A percentile compares a stretch with the other conserved stretches of the same genome.
Evolutionary conservation across 2,329 filamentous ascomycete genomes (phyloP).

Genomic region (Colletotrichum noveboracense): DNA sequence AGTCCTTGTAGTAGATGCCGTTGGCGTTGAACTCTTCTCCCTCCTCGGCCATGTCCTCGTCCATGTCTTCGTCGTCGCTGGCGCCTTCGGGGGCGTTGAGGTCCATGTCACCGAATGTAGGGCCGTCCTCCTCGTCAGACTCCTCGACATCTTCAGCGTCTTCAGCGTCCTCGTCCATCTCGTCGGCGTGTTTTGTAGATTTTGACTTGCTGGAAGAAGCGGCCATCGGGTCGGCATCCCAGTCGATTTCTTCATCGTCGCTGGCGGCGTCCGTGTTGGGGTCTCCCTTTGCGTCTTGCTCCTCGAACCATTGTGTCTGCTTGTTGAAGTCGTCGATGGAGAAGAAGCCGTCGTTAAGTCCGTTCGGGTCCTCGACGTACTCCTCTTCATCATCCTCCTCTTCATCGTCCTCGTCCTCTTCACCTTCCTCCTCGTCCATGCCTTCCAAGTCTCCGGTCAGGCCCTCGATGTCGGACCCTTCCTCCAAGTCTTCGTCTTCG

Average conservation of each 20-base stretch:
- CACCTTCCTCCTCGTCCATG: constrained; percentile 37
- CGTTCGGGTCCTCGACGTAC: constrained; percentile 76
- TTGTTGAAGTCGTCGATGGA: constrained; percentile 98
- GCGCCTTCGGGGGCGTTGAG: constrained; percentile 75
- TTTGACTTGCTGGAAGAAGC: constrained; percentile 28
- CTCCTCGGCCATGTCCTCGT: constrained; percentile 59
- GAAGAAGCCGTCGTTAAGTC: constrained; percentile 97
- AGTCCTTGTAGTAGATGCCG: constrained; percentile 88
- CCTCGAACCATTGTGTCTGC: constrained; percentile 87
- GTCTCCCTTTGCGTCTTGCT: constrained; percentile 80
- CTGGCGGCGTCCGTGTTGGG: constrained; percentile 75
- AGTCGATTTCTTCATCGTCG: constrained; percentile 82
- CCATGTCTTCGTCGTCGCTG: constrained; percentile 66
- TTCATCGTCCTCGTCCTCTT: constrained; percentile 42
- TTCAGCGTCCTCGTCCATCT: constrained; percentile 31
- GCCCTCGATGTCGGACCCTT: constrained; percentile 35
- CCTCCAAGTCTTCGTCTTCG: constrained; percentile 29
- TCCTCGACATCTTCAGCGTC: constrained; percentile 38
- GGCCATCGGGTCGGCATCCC: constrained; percentile 77
- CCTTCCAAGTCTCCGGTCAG: constrained; percentile 22
- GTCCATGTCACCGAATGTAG: constrained; percentile 83
- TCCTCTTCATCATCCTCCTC: constrained; percentile 41
- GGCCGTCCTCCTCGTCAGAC: constrained; percentile 74
- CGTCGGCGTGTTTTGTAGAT: constrained; percentile 31
- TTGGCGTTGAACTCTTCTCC: constrained; percentile 73